Conservation (phyloP, 176 grass and related monocot species). For the Triticum urartu region DNA sequence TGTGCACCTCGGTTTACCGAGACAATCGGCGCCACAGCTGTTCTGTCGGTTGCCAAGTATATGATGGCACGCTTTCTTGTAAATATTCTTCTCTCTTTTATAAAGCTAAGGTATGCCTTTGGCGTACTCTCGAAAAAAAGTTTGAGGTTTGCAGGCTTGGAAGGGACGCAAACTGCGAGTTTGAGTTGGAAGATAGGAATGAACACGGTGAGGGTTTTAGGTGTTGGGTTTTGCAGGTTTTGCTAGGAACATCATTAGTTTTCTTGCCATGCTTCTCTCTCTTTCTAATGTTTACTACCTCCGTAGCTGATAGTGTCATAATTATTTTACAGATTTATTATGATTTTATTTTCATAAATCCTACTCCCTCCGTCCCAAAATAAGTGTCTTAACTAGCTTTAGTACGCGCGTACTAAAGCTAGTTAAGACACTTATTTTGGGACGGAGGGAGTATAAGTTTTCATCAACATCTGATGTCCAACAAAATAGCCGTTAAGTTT, state of each 20-base stretch:
- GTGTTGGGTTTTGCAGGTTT: background rate
- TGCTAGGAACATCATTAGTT: background rate
- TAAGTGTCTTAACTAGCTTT: no score
- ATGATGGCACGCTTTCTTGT: background rate
- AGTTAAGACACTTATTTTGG: no score
- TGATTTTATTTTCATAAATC: no score
- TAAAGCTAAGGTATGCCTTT: no score
- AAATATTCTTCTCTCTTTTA: no score
- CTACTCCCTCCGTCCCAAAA: no score
- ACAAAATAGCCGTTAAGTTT: no score
- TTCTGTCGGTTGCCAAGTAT: background rate
- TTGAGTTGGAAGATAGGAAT: no score
- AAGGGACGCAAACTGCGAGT: background rate
- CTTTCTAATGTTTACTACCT: background rate
- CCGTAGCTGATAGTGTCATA: background rate
- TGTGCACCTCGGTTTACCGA: background rate
- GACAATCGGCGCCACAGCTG: background rate
- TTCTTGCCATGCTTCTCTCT: background rate
- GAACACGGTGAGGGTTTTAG: conserved; percentile 32
- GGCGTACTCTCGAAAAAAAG: no score
- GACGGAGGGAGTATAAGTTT: no score
- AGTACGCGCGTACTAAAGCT: no score
- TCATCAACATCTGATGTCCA: no score
- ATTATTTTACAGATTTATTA: background rate
- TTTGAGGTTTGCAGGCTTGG: background rate